A percentile compares a stretch with the other conserved stretches of the same genome.
Evolutionary conservation across 2,329 filamentous ascomycete species (phyloP).

Genomic region (Metarhizium sp.): DNA sequence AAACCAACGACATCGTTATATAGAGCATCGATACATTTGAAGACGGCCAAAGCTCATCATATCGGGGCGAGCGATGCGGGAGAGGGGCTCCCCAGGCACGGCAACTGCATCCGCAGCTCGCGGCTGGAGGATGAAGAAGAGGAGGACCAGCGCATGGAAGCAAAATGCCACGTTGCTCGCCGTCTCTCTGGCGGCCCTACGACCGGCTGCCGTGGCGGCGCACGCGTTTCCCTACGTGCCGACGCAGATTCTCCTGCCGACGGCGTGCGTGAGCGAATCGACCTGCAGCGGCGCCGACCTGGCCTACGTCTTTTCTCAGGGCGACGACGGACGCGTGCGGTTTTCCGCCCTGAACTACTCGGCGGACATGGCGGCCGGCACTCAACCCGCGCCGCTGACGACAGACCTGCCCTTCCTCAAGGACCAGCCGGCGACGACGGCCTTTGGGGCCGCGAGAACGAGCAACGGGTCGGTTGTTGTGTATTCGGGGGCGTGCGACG

Average conservation of each 20-base stretch:
- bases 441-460: conserved; percentile 61
- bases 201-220: conserved; percentile 18
- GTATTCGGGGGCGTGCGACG: conserved; percentile 63
- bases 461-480: conserved; percentile 61
- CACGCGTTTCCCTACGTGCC: conserved; percentile 65
- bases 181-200: conserved; percentile 3
- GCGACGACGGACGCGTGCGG: conserved; percentile 31
- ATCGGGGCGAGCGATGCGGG: not conserved
- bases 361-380: conserved; percentile 38
- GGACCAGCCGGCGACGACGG: conserved; percentile 33
- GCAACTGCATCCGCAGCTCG: not conserved
- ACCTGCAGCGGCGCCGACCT: conserved; percentile 30
- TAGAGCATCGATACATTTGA: not conserved
- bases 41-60: not conserved
- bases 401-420: conserved; percentile 53
- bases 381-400: conserved; percentile 40
- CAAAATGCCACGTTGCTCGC: not conserved
- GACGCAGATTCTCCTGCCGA: conserved; percentile 57
- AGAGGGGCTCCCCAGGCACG: not conserved
- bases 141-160: not conserved
- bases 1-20: not conserved
- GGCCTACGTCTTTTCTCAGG: conserved; percentile 63
- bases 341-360: conserved; percentile 61
- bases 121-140: not conserved
- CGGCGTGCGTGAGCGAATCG: conserved; percentile 31